Evolutionary conservation across 495 filamentous ascomycete species (phyloP), one percentile per base, ranked within the genome.

Genomic region (Neurospora africana): DNA sequence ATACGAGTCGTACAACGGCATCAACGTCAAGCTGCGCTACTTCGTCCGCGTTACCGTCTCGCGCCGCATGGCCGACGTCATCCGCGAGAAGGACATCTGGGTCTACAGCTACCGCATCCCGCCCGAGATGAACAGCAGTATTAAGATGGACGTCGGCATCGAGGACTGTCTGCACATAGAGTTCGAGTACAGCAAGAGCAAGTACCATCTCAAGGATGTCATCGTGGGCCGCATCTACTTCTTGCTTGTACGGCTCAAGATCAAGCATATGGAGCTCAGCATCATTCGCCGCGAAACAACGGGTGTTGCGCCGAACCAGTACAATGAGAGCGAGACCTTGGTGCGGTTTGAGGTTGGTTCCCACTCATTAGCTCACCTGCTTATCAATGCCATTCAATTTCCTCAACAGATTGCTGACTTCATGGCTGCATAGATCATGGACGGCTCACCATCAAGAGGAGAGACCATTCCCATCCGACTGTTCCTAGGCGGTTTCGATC

Each of bases 111-210:
- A 99, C 85, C 92, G 94, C 78, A 94, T 98, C 85, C 95, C 95
- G 15, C 96, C 96, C 61, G 96, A 98, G 88, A 96, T 92, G 80
- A 98, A 98, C 85, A 93, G 89, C 83, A 91, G 90, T 69, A 99
- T 99, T 87, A 99, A 99, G 89, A 99, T 99, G 95, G 95, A 99
- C 79, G 95, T 99, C 73, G 95, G 95, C 53, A 99, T 99, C 80
- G 95, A 99, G 83, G 95, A 99, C 81, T 99, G 95, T 81, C 86
- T 99, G 73, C 95, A 99, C 81, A 99, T 99, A 75, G 95, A 99
- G 82, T 99, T 99, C 78, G 95, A 99, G 83, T 99, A 99, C 83
- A 94, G 91, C 80, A 99, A 99, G 85, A 94, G 90, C 78, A 98
- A 98, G 82, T 99, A 99, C 80, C 95, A 99, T 77, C 89, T 99